Percentiles rank a stretch among this genome's conserved stretches.
Evolutionary conservation across 345 rosid genomes (phyloP).

Genomic region (Syzygium oleosum): DNA sequence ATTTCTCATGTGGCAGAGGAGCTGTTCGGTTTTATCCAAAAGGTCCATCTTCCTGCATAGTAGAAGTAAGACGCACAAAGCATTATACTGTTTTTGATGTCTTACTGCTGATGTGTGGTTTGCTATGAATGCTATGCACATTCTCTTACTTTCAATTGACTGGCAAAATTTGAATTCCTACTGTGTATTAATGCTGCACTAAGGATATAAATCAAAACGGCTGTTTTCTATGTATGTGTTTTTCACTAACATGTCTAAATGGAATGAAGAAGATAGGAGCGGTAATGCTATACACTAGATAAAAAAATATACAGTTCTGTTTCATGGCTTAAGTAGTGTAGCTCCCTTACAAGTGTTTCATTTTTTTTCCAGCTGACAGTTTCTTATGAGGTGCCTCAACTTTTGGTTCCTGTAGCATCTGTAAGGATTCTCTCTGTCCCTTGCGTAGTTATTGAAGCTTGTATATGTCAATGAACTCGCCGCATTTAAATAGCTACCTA

Average conservation of each 20-base stretch:
- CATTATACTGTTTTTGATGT: background rate
- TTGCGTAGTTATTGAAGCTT: background rate
- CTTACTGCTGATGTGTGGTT: background rate
- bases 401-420: slow-evolving; percentile 70
- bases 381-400: slow-evolving; percentile 86
- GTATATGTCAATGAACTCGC: background rate
- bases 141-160: background rate
- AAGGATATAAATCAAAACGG: background rate
- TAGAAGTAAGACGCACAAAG: slow-evolving; percentile 51
- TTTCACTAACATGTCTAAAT: background rate
- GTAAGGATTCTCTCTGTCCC: slow-evolving; percentile 31
- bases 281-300: background rate
- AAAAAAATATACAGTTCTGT: background rate
- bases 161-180: background rate
- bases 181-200: background rate
- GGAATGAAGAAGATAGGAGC: background rate
- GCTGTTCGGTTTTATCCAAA: slow-evolving; percentile 77
- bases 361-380: slow-evolving; percentile 67
- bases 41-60: slow-evolving; percentile 60
- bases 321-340: background rate
- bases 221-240: background rate
- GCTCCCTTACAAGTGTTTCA: background rate
- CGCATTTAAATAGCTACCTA: background rate
- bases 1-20: slow-evolving; percentile 41
- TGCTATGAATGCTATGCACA: background rate